These are phyloP conservation scores for Cyclotella distinguenda DNA, from an alignment of 108 stramenopile species.

Conservation along the genomic window DNA sequence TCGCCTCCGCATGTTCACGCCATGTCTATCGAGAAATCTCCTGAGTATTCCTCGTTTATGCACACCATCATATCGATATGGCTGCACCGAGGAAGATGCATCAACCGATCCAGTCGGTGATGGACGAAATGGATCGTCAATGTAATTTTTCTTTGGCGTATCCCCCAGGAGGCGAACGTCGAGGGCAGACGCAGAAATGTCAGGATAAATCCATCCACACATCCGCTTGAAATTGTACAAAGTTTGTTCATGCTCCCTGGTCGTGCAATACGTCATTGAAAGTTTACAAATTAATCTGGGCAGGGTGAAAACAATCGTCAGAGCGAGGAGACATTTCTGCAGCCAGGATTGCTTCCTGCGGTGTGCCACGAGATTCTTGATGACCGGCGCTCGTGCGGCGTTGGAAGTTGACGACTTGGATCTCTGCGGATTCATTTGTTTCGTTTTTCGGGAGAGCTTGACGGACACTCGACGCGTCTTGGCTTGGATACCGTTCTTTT, in stretches of 20 bases:
- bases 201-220: no score
- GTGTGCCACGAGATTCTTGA: neutral
- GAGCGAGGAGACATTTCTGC: neutral
- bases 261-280: neutral
- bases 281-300: conserved; percentile 3
- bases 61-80: neutral
- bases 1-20: no score
- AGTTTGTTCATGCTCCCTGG: neutral
- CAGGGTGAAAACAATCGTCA: neutral
- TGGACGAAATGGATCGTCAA: no score
- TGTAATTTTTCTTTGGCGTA: no score
- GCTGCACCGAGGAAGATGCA: neutral
- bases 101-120: neutral
- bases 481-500: no score
- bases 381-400: neutral
- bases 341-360: conserved; percentile 1
- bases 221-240: neutral
- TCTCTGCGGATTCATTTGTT: neutral
- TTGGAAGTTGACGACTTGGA: neutral
- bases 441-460: neutral
- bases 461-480: neutral
- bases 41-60: conserved; percentile 7
- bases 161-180: no score
- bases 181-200: no score
- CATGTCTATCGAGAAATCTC: conserved; percentile 9